These are phyloP conservation scores for Lanmaoa rubissima DNA, from an alignment of 768 basidiomycete species.

Conservation along the genomic window DNA sequence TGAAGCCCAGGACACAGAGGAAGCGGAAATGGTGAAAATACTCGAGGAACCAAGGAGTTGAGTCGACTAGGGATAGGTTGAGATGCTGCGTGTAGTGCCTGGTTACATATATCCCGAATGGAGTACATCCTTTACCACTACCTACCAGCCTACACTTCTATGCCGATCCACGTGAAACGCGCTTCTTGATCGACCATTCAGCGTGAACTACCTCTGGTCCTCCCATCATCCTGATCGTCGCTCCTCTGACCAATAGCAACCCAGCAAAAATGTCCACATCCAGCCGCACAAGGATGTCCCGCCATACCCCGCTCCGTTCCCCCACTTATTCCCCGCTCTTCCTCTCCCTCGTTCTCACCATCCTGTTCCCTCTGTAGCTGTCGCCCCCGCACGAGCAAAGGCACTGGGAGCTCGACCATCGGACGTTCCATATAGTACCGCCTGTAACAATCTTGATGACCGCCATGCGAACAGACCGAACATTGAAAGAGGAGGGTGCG, in stretches of 20 bases:
- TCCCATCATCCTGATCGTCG: slow-evolving; percentile 3
- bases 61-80: not conserved
- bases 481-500: slow-evolving; percentile 70
- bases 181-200: not conserved
- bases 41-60: slow-evolving; percentile 34
- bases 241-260: slow-evolving; percentile 33
- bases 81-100: not conserved
- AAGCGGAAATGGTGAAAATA: slow-evolving; percentile 50
- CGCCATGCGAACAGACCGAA: slow-evolving; percentile 75
- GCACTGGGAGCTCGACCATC: slow-evolving; percentile 43
- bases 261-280: slow-evolving; percentile 85
- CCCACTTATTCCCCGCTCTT: slow-evolving; percentile 2
- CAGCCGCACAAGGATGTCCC: slow-evolving; percentile 73
- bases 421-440: slow-evolving; percentile 62
- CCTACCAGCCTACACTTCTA: not conserved
- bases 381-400: slow-evolving; percentile 21
- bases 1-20: slow-evolving; percentile 44
- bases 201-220: not conserved
- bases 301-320: slow-evolving; percentile 11
- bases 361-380: slow-evolving; percentile 18
- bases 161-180: too few relatives aligned
- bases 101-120: too few relatives aligned
- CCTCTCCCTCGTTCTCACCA: slow-evolving; percentile 14
- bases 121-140: too few relatives aligned
- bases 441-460: slow-evolving; percentile 76